These are phyloP conservation scores for Penicillium silybi DNA, from an alignment of 495 filamentous ascomycete genomes.

Conservation along the genomic window DNA sequence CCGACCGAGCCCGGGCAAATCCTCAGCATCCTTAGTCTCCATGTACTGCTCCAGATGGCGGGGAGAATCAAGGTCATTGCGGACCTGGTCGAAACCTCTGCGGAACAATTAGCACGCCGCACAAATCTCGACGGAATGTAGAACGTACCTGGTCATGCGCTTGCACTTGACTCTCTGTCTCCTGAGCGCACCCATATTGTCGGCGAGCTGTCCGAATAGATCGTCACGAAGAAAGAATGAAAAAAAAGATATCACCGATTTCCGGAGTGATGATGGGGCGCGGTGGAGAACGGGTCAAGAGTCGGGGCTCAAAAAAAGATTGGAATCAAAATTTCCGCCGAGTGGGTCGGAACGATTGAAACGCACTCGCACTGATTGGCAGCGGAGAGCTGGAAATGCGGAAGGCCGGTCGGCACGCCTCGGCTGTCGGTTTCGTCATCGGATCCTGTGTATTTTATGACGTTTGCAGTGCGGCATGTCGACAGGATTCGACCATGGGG, in stretches of 20 bases:
- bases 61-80: conserved; percentile 68
- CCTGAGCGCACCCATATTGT: conserved; percentile 53
- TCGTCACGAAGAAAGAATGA: conserved; percentile 10
- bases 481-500: not conserved
- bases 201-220: conserved; percentile 14
- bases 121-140: not conserved
- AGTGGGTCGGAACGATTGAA: conserved; percentile 30
- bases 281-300: conserved; percentile 29
- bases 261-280: conserved; percentile 35
- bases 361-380: conserved; percentile 32
- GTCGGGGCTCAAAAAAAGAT: conserved; percentile 8
- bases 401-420: conserved; percentile 61
- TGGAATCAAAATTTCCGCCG: conserved; percentile 28
- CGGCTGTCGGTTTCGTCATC: conserved; percentile 38
- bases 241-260: conserved; percentile 41
- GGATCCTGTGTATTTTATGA: conserved; percentile 36
- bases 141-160: conserved; percentile 52
- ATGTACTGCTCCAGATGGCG: conserved; percentile 77
- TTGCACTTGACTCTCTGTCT: conserved; percentile 50
- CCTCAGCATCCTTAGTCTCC: conserved; percentile 73
- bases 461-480: conserved; percentile 29
- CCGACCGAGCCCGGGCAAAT: conserved; percentile 77
- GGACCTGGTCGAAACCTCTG: conserved; percentile 86
- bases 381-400: conserved; percentile 36
- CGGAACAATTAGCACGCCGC: not conserved